Percentiles rank a stretch among this genome's conserved stretches.
These are phyloP conservation scores for Spirogloea muscicola DNA, from an alignment of 139 green algal species.

Conservation along the genomic window DNA sequence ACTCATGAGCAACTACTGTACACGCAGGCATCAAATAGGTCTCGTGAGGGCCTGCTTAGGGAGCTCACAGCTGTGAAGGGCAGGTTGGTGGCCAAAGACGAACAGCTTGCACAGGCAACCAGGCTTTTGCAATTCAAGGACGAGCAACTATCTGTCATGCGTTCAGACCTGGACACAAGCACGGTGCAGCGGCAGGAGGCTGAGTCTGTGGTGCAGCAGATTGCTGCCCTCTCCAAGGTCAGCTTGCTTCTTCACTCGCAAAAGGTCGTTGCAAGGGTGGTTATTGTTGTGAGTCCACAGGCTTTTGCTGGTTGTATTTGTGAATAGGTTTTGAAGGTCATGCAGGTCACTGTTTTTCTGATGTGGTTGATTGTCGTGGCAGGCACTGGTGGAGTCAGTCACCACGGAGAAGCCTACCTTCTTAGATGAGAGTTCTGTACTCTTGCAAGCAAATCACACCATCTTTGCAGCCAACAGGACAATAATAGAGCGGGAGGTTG, in stretches of 20 bases:
- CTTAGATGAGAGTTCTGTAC: conserved; percentile 22
- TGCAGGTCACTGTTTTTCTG: no score
- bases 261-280: no score
- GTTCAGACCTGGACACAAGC: conserved; percentile 11
- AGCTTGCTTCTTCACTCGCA: no score
- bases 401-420: no score
- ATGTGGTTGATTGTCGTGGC: no score
- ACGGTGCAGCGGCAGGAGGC: conserved; percentile 19
- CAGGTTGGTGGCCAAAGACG: conserved; percentile 10
- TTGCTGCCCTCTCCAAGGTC: conserved; percentile 26
- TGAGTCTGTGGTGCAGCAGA: conserved; percentile 22
- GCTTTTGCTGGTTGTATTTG: no score
- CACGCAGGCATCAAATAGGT: no score
- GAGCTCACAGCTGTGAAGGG: conserved; percentile 29
- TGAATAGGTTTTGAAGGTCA: no score
- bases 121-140: conserved; percentile 17
- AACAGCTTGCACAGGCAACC: conserved; percentile 5
- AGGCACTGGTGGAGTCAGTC: no score
- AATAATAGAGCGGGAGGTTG: conserved; percentile 34
- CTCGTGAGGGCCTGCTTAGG: background rate
- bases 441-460: conserved; percentile 24
- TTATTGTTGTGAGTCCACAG: no score
- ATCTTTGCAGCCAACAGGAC: conserved; percentile 20
- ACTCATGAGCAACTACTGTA: no score
- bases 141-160: background rate